Base-by-base conservation (phyloP, 2,329 filamentous ascomycete species). In the Nigrospora sphaerica region DNA sequence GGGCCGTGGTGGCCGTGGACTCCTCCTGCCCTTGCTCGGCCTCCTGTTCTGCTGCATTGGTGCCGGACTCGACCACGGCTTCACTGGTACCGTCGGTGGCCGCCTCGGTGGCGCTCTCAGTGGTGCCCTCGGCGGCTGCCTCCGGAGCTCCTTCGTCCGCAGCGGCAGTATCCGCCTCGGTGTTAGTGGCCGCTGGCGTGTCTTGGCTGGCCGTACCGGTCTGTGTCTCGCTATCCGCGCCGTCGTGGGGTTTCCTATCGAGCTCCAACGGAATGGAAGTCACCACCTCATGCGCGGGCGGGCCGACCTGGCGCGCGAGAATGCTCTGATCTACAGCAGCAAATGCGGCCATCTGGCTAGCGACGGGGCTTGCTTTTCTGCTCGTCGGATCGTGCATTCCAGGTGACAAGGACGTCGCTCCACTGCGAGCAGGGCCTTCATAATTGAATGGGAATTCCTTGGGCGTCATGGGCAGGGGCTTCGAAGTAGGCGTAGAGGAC, bases 311-410 rank as follows among this genome's bases (percentile, higher is more conserved):
- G 43, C 73, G 68, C 0, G 75, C 70, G 1, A 85, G 67, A 40
- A 83, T 83, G 41, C 73, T 76, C 57, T 83, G 80, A 47, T 85
- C 81, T 18, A 83, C 70, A 2, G 78, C 80, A n/a, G 78, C 74
- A 61, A 83, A 84, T 1, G 78, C 78, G 10, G 77, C 77, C 36
- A 71, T 69, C 55, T 83, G 79, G 50, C 72, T 76, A 12, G 68
- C 65, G 3, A 74, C 63, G 3, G 67, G 57, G 12, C 62, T 60
- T 32, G 64, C 64, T 13, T 54, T 51, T 11, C 51, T 47, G 13
- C 54, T 53, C 4, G 56, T 49, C 7, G 54, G 56, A 18, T 62
- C 60, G 13, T 56, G 60, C 46, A 66, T 67, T 37, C 53, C 55
- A 0, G 71, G 68, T 2, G 75, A 76, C 41, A 67, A 66, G 34